Base-by-base conservation (phyloP, 148 eudicot species). In the Vaccinium macrocarpon region DNA sequence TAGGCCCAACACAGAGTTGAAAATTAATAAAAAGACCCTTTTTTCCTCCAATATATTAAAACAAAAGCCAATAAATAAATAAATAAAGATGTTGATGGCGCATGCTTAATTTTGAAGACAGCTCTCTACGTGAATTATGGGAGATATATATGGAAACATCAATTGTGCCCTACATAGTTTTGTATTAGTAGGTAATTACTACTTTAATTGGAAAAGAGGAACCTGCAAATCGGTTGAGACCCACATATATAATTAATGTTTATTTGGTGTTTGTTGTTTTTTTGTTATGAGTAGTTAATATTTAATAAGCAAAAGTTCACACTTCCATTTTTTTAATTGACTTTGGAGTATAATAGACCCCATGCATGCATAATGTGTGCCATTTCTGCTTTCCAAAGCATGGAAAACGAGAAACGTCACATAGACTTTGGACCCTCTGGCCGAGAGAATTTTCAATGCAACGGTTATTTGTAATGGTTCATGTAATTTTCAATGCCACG, bases 91-190 rank as follows among this genome's bases (percentile, higher is more conserved):
- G 46, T 42, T 42, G 46, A 42, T 42, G 6, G 46, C 0, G 46
- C 46, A 42, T 3, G 46, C 46, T 42, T 42, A 42, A 42, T 42
- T 42, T 42, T 42, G 46, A 42, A 51, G 76, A 77, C 84, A 81
- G 48, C 55, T 32, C 84, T 51, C 62, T 11, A 51, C 49, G 0
- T 68, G 61, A 25, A 82, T 70, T 82, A 82, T 82, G 71, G 12
- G 51, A 71, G 52, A 71, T 12, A 15, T 64, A 71, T 12, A 15
- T 64, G 61, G 19, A 48, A 81, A 51, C 84, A 68, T 81, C 76
- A 27, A 18, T 1, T 1, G 46, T 68, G 83, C 56, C 49, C 76
- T 18, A 82, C 78, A 51, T 64, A 71, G 46, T 4, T 42, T 4
- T 42, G 42, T 38, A 2, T 35, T 35, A 35, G 38, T 35, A 49